These are phyloP conservation scores for Jatropha curcas DNA, from an alignment of 345 rosid species.

Conservation along the genomic window DNA sequence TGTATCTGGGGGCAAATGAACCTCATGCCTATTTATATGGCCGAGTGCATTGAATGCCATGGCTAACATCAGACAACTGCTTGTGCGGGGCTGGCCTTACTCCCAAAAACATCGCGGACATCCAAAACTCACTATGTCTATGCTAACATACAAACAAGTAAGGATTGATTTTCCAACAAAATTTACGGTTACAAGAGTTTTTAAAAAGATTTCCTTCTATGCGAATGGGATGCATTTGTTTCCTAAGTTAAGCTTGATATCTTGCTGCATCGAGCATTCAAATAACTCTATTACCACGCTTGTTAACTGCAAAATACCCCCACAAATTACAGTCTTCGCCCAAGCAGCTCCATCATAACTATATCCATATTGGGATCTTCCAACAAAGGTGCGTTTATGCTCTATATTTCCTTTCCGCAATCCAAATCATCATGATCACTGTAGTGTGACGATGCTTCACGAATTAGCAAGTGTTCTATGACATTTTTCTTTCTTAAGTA, in stretches of 20 bases:
- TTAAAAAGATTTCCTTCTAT: not conserved
- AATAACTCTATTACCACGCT: too few species aligned
- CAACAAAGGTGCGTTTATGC: not conserved
- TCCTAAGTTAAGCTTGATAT: not conserved
- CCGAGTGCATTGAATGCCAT: slow-evolving; percentile 90
- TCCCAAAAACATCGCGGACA: slow-evolving; percentile 81
- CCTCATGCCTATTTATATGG: slow-evolving; percentile 93
- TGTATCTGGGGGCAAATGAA: slow-evolving; percentile 91
- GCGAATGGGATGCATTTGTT: not conserved
- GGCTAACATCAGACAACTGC: slow-evolving; percentile 99
- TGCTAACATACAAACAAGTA: slow-evolving; percentile 97
- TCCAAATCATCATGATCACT: not conserved
- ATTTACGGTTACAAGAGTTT: not conserved
- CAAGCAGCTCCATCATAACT: not conserved
- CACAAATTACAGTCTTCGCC: not conserved
- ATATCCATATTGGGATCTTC: not conserved
- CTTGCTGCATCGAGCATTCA: not conserved
- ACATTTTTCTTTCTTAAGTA: too few species aligned
- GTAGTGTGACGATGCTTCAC: not conserved
- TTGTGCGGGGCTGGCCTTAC: slow-evolving; percentile 99
- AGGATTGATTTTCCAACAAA: slow-evolving; percentile 1
- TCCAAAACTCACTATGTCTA: slow-evolving; percentile 86
- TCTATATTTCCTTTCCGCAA: not conserved
- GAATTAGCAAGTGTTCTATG: not conserved
- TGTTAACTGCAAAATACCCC: not conserved